Base-by-base conservation (phyloP, 2,329 filamentous ascomycete species). In the Mycosphaerella arachidis region DNA sequence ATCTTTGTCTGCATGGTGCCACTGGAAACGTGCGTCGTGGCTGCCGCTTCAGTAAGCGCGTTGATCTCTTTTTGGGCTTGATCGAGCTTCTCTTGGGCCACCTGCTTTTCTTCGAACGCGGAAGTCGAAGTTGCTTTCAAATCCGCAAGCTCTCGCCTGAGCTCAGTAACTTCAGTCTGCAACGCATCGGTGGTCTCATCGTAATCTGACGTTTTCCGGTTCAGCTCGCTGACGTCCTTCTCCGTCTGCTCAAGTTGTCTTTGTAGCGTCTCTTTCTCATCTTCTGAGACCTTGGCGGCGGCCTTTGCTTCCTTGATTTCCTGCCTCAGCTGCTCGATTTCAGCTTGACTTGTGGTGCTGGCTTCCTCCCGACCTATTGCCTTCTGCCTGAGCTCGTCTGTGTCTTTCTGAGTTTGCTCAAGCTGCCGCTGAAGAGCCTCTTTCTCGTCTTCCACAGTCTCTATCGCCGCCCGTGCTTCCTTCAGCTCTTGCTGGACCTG, bases 231-330 rank as follows among this genome's bases (percentile, higher is more conserved):
- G 6, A 20, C 2, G 29, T 40, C 24, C 52, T 40, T 45, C 35
- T 24, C 33, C 10, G n/a, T 45, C 33, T 45, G 31, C 50, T 59
- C 52, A 8, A 59, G 13, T 53, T 60, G 50, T 12, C 48, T 43
- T 51, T 61, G 48, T 7, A 61, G 45, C 1, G 33, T 16, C 30
- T 40, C 43, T 18, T 35, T 29, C 24, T 53, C 54, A 2, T 48
- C 29, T 31, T 55, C 46, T 5, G 52, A 24, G 8, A 37, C 46
- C 10, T 35, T 43, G 2, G 40, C 37, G 4, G 27, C 35, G 10
- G 45, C 48, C 27, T 57, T 56, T 4, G 30, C 35, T n/a, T 57
- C 45, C 12, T 40, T 48, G 12, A 56, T 30, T 40, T 55, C 57
- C 16, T 55, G 31, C 40, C 45, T 29, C 16, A 46, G 45, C 24